Evolutionary conservation across 495 filamentous ascomycete species (phyloP), one percentile per base, ranked within the genome.

Genomic region (Hypoxylon perforatum): DNA sequence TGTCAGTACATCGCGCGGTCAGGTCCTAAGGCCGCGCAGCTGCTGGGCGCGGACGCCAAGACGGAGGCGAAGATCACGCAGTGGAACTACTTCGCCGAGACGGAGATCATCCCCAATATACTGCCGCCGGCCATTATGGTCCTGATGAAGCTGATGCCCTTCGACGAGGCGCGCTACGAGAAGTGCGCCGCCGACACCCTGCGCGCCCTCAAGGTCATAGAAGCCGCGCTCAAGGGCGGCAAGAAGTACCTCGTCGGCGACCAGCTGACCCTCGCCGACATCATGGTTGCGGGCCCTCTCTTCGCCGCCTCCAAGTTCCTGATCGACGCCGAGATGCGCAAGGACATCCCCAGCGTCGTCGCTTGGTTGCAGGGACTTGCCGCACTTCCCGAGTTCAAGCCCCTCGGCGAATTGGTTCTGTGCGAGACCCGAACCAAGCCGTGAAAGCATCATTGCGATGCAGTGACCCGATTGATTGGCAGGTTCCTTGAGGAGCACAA

Each of bases 251-350:
- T 87, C 7, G 81, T 77, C 41, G 78, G 75, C 0, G 84, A 83
- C 36, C 71, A 81, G 70, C 35, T 85, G 41, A 87, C 80, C 46
- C 51, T 88, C 62, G 86, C 85, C 22, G 86, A 88, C 75, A 71
- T 87, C 36, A 81, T 78, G 51, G 67, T 87, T 2, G 79, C 74
- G 2, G 63, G 77, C 9, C 22, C 73, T 0, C 50, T 88, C 53
- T 55, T 68, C 14, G 77, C 78, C 72, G 77, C 70, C 4, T 74
- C 81, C 55, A 72, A 75, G 25, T 71, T 79, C 60, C 44, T 80
- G 7, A 71, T 87, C 30, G 85, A 87, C 73, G 72, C 62, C 1
- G 84, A 87, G 75, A 80, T 82, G 77, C 74, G 83, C 44, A 72
- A 75, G 56, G 74, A 73, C 55, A 75, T 76, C 52, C 84, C 86